A percentile compares a stretch with the other conserved stretches of the same genome.
Conservation (phyloP, 768 basidiomycete species). For the Trametes punicea region DNA sequence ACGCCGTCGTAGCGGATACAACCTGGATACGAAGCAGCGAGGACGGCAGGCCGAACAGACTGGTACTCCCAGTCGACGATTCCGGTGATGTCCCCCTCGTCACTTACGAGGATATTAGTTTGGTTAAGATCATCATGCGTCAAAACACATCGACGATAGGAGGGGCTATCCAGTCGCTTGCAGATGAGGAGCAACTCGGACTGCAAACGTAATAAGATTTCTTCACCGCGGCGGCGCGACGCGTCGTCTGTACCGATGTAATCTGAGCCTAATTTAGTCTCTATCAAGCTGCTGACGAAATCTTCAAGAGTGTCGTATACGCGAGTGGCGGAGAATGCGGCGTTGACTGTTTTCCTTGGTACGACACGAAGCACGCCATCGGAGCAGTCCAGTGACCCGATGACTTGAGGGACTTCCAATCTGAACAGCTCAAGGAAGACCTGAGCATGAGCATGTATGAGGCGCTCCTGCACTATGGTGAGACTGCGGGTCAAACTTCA, state of each 20-base stretch:
- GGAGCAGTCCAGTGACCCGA: neutral
- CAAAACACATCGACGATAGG: slow-evolving; percentile 18
- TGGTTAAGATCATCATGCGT: slow-evolving; percentile 19
- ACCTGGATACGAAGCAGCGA: slow-evolving; percentile 25
- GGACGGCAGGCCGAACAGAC: slow-evolving; percentile 19
- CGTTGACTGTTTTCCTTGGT: neutral
- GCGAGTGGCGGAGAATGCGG: neutral
- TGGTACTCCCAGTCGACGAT: slow-evolving; percentile 28
- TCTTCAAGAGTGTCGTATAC: slow-evolving; percentile 2
- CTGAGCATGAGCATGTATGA: neutral
- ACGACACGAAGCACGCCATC: neutral
- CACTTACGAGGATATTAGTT: slow-evolving; percentile 19
- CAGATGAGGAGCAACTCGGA: neutral
- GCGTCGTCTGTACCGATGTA: neutral
- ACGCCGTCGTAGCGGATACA: slow-evolving; percentile 27
- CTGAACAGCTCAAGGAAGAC: neutral
- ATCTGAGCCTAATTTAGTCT: neutral
- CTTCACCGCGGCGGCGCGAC: neutral
- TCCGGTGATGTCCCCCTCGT: slow-evolving; percentile 17
- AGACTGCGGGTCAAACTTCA: neutral
- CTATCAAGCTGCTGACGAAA: neutral
- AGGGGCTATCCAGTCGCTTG: neutral
- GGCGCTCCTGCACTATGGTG: neutral
- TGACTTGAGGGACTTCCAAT: neutral
- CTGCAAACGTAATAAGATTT: neutral